Evolutionary conservation across 306 rosid genomes (phyloP).

Genomic region (Calophaca sinica): DNA sequence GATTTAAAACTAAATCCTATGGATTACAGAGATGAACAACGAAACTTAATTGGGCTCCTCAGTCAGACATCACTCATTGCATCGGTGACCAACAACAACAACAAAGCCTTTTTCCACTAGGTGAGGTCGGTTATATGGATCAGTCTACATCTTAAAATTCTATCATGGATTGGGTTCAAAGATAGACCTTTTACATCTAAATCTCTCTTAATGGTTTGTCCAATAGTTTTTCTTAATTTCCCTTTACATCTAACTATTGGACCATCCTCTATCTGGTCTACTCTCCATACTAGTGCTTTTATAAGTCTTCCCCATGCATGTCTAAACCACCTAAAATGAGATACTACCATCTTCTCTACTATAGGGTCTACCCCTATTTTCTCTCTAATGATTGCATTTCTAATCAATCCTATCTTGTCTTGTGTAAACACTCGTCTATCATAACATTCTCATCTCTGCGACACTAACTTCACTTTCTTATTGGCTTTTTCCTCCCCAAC

Average conservation of each 20-base stretch:
- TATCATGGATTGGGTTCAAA: slow-evolving; percentile 4
- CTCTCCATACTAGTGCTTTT: slow-evolving; percentile 9
- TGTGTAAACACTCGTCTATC: neutral
- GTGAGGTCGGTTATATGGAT: neutral
- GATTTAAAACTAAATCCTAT: slow-evolving; percentile 3
- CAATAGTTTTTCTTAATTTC: neutral
- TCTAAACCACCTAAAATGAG: slow-evolving; percentile 8
- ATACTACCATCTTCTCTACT: neutral
- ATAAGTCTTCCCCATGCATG: neutral
- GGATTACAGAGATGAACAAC: slow-evolving; percentile 21
- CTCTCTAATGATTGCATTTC: neutral
- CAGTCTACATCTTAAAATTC: slow-evolving; percentile 4
- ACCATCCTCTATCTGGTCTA: slow-evolving; percentile 5
- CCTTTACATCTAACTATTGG: slow-evolving; percentile 3
- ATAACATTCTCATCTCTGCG: neutral
- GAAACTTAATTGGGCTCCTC: slow-evolving; percentile 19
- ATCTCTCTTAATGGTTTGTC: neutral
- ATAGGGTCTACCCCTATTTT: neutral
- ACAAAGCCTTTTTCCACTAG: neutral
- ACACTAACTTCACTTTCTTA: slow-evolving; percentile 1
- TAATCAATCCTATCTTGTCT: neutral
- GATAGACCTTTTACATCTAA: slow-evolving; percentile 20
- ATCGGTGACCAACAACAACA: neutral
- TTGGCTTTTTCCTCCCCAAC: neutral
- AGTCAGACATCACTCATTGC: slow-evolving; percentile 19